Percentiles rank a stretch among this genome's conserved stretches.
These are phyloP conservation scores for Hygrocybe punicea DNA, from an alignment of 768 basidiomycete genomes.

Conservation along the genomic window DNA sequence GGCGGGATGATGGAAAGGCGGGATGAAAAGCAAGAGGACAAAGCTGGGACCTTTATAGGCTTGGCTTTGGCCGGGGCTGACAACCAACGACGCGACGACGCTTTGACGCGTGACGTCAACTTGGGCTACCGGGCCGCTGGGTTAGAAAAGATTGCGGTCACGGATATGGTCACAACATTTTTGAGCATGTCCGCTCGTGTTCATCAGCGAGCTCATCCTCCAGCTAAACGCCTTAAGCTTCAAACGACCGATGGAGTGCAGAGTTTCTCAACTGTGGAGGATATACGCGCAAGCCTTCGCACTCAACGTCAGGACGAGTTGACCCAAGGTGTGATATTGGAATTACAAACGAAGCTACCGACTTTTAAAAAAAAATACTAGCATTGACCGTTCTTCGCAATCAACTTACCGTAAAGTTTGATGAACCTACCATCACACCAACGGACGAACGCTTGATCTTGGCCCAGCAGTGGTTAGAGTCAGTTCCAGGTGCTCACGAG, in stretches of 20 bases:
- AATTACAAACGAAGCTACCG: not conserved
- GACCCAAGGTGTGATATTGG: slow-evolving; percentile 40
- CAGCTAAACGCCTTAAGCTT: slow-evolving; percentile 1
- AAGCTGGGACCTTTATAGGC: too few species aligned
- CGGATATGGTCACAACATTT: too few species aligned
- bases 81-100: too few species aligned
- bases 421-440: slow-evolving; percentile 46
- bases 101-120: too few species aligned
- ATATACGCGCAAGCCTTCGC: slow-evolving; percentile 1
- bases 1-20: too few species aligned
- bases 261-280: not conserved
- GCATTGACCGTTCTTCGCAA: slow-evolving; percentile 57
- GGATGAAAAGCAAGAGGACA: too few species aligned
- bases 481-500: slow-evolving; percentile 53
- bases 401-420: slow-evolving; percentile 52
- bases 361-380: slow-evolving; percentile 17
- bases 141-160: too few species aligned
- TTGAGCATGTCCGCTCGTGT: not conserved
- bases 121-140: too few species aligned
- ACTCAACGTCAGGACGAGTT: slow-evolving; percentile 8
- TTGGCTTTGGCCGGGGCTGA: too few species aligned
- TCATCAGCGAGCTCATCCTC: not conserved
- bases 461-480: slow-evolving; percentile 60
- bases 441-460: slow-evolving; percentile 61
- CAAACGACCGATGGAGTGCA: not conserved